Conservation (phyloP, 2,329 filamentous ascomycete species). For the Onygenales sp. region DNA sequence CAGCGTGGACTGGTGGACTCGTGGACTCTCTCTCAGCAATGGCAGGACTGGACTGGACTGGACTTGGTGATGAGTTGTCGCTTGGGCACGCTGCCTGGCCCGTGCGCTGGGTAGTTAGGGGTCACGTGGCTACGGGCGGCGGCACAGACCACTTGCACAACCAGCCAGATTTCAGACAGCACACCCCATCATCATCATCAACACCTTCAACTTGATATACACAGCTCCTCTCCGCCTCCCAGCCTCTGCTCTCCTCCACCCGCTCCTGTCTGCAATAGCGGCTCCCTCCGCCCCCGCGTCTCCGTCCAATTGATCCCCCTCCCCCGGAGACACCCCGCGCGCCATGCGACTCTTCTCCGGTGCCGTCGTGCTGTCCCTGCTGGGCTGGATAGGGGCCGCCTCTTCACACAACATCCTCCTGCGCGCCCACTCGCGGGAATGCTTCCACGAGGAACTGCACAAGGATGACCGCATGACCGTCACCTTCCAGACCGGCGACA, state of each 20-base stretch:
- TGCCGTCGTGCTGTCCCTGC: slow-evolving; percentile 39
- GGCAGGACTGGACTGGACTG: too few species aligned
- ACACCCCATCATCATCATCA: too few species aligned
- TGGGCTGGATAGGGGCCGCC: slow-evolving; percentile 51
- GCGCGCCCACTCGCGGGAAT: slow-evolving; percentile 85
- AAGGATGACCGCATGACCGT: slow-evolving; percentile 97
- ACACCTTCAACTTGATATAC: too few species aligned
- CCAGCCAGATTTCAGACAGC: background rate
- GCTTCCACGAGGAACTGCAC: slow-evolving; percentile 91
- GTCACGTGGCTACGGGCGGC: background rate
- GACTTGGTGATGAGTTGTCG: too few species aligned
- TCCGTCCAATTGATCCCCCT: background rate
- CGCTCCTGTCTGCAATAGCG: too few species aligned
- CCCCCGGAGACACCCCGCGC: background rate
- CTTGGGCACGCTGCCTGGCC: too few species aligned
- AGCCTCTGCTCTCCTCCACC: too few species aligned
- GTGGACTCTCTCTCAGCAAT: too few species aligned
- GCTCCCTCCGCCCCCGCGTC: background rate
- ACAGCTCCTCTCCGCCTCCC: too few species aligned
- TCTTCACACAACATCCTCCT: slow-evolving; percentile 93
- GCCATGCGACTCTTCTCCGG: slow-evolving; percentile 33
- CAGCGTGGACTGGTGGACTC: too few species aligned
- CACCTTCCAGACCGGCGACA: slow-evolving; percentile 93
- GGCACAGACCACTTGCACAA: background rate
- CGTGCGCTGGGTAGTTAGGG: too few species aligned